These are phyloP conservation scores for Chaetomium sp. DNA, from an alignment of 2,329 filamentous ascomycete genomes.

Conservation along the genomic window DNA sequence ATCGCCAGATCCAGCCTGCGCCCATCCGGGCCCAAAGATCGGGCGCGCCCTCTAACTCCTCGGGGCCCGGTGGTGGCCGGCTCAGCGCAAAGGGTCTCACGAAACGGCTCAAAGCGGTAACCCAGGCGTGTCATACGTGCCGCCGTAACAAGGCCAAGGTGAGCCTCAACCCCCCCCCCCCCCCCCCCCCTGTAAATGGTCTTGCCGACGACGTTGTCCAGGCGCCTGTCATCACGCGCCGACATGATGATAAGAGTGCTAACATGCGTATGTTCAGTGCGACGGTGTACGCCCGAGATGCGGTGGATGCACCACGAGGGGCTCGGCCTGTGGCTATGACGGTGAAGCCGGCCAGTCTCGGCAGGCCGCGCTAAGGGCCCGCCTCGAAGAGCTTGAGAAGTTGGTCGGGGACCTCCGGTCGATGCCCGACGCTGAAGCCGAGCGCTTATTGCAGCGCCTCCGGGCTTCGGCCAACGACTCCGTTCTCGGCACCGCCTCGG, in stretches of 20 bases:
- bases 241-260: background rate
- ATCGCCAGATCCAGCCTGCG: constrained; percentile 18
- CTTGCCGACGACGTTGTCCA: background rate
- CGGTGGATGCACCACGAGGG: constrained; percentile 25
- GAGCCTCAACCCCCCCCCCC: background rate
- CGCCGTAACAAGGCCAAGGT: constrained; percentile 27
- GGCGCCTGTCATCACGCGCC: too few species aligned
- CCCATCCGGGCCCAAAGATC: constrained; percentile 9
- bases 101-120: constrained; percentile 22
- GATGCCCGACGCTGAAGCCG: constrained; percentile 22
- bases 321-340: constrained; percentile 27
- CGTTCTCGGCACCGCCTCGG: background rate
- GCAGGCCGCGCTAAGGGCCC: constrained; percentile 27
- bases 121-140: constrained; percentile 28
- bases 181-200: background rate
- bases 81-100: constrained; percentile 9
- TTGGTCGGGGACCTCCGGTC: constrained; percentile 24
- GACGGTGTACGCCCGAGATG: constrained; percentile 29
- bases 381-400: constrained; percentile 26
- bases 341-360: constrained; percentile 29
- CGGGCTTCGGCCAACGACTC: constrained; percentile 17
- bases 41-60: constrained; percentile 5
- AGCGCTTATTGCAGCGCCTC: constrained; percentile 23
- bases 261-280: constrained; percentile 21
- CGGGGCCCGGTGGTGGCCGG: background rate